Base-by-base conservation (phyloP, 148 eudicot genomes). In the Talinum fruticosum region DNA sequence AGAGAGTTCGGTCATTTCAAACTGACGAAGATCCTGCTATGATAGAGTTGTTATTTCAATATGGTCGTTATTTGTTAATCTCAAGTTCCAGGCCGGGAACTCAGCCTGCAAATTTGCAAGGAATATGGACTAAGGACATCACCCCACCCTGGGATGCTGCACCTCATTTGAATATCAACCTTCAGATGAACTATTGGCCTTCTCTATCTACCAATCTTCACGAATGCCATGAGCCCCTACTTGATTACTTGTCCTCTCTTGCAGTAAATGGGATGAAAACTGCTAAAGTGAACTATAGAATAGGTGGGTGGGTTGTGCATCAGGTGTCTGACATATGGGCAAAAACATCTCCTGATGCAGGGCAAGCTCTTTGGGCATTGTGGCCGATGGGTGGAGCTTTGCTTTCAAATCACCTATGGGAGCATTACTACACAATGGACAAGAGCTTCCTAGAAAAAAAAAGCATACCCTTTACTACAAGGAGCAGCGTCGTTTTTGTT, bases 341-440 rank as follows among this genome's bases (percentile, higher is more conserved):
- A n/a, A 94, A 90, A 89, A 89, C 97, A 44, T 88, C 92, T 44
- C 91, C 94, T 2, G 91, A 90, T 74, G 61, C 76, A 62, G 97
- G 98, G 66, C 34, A 81, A 44, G 88, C 98, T 30, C 89, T 90
- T 28, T 94, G 98, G 98, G 92, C 97, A 21, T 73, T 89, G 33
- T 94, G 98, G 98, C 98, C 90, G 0, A 92, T 94, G 98, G 98
- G 98, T 33, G 98, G 97, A 44, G 97, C 97, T 32, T 94, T 97
- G 98, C 87, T 92, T 79, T 86, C 90, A 62, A 94, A 97, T n/a
- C 98, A 94, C 86, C 80, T 92, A 38, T 94, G 98, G 98, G 97
- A 90, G 77, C 95, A 94, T 75, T 94, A 89, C 75, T 92, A 81
- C 75, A 94, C 97, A 36, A 77, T 85, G 92, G 95, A 94, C 84